These are phyloP conservation scores for Phytophthora pseudosyringae DNA, from an alignment of 352 stramenopile species.

Conservation along the genomic window DNA sequence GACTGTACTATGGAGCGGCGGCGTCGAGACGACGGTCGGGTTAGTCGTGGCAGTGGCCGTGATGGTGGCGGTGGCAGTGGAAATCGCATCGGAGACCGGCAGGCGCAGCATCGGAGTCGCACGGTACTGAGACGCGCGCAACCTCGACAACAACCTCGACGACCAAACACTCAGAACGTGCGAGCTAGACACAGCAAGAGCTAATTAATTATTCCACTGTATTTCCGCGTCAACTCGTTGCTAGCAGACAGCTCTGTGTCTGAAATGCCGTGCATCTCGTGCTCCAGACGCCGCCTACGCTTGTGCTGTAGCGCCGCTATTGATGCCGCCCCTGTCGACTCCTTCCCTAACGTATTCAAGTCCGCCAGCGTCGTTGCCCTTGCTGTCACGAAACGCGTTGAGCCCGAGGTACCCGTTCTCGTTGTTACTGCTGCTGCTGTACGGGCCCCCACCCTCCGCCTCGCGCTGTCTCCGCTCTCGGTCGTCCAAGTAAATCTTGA, in stretches of 20 bases:
- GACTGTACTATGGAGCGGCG: slow-evolving; percentile 25
- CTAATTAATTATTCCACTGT: slow-evolving; percentile 16
- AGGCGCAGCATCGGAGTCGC: slow-evolving; percentile 2
- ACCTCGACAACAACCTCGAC: background rate
- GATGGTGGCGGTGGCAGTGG: slow-evolving; percentile 27
- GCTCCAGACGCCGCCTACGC: background rate
- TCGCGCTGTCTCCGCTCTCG: slow-evolving; percentile 19
- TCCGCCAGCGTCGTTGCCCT: slow-evolving; percentile 34
- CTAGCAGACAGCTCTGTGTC: background rate
- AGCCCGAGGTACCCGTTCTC: slow-evolving; percentile 30
- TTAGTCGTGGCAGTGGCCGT: slow-evolving; percentile 31
- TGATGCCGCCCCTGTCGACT: slow-evolving; percentile 23
- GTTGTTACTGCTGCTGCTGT: slow-evolving; percentile 39
- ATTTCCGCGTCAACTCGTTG: slow-evolving; percentile 1
- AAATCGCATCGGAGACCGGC: slow-evolving; percentile 22
- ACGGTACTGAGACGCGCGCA: slow-evolving; percentile 17
- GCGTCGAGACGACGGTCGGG: slow-evolving; percentile 26
- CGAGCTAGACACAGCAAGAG: background rate
- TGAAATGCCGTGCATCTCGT: background rate
- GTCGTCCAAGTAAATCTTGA: slow-evolving; percentile 36
- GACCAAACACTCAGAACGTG: background rate
- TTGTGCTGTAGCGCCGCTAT: slow-evolving; percentile 12
- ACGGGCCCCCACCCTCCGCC: slow-evolving; percentile 17
- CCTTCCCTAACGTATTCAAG: slow-evolving; percentile 20
- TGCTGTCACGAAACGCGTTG: slow-evolving; percentile 25